Percentiles rank a stretch among this genome's conserved stretches.
phyloP scores from a whole-genome alignment of 176 grass and related monocot genomes.

The Tuctoria greenei region DNA sequence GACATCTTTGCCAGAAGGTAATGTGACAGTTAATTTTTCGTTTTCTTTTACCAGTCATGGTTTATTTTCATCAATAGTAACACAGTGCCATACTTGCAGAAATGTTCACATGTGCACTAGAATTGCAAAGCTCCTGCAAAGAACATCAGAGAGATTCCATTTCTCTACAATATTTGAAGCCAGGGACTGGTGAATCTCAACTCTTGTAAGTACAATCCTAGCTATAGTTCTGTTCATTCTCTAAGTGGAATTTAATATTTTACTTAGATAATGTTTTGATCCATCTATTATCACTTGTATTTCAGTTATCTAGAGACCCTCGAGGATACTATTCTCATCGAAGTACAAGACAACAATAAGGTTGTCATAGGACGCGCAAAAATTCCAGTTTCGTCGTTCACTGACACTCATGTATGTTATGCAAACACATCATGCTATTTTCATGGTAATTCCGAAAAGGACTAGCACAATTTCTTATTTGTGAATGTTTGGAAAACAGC shows the following conservation, averaged over 20 bases:
- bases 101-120: conserved; percentile 62
- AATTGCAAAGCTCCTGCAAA: conserved; percentile 71
- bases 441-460: conserved; percentile 17
- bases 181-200: conserved; percentile 88
- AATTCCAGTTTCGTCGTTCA: conserved; percentile 73
- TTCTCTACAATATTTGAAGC: conserved; percentile 68
- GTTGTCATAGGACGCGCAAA: conserved; percentile 59
- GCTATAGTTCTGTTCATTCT: conserved; percentile 6
- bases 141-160: conserved; percentile 51
- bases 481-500: conserved; percentile 39
- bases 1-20: conserved; percentile 75
- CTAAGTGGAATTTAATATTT: neutral
- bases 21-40: neutral
- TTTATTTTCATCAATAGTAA: conserved; percentile 24
- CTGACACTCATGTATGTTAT: conserved; percentile 68
- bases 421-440: conserved; percentile 9
- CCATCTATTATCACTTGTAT: conserved; percentile 15
- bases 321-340: conserved; percentile 67
- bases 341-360: conserved; percentile 74
- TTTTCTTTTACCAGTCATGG: neutral
- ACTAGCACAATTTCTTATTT: conserved; percentile 21
- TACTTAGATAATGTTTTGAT: conserved; percentile 23
- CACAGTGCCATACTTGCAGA: conserved; percentile 46
- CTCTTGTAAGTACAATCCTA: conserved; percentile 67
- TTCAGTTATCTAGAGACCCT: conserved; percentile 77